Base-by-base conservation (phyloP, 2,329 filamentous ascomycete species). In the Phialocephala subalpina region DNA sequence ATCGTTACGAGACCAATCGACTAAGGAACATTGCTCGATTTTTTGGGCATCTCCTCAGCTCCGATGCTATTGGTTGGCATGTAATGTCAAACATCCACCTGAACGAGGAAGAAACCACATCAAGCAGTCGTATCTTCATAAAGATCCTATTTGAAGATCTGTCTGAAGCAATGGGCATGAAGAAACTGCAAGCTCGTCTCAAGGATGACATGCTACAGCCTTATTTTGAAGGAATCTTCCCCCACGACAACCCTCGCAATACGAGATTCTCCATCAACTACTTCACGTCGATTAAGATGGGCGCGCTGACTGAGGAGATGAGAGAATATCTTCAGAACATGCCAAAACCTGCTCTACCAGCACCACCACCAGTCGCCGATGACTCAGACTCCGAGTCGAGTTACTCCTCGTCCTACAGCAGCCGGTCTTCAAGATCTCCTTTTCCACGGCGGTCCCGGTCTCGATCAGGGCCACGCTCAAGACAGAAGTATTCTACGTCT, bases 261-360 rank as follows among this genome's bases (percentile, higher is more conserved):
- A 94, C 94, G 45, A 90, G 95, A 62, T 99, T 99, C 83, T 93
- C 94, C 59, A 97, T 99, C 89, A 99, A 99, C 81, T 99, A 97
- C 84, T 98, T 99, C 79, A 99, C 96, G 11, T 96, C 94, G 74
- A 97, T 99, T 74, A 94, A 94, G 65, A 97, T 99, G 92, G 96
- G 96, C 77, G 89, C 88, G 27, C 85, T 99, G 68, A 99, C 96
- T 1, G 96, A 99, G 77, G 92, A 94, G 71, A 97, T 97, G 93
- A 90, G 96, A 78, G 93, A 97, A 75, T 89, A 91, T 76, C 85
- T 99, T 64, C 92, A 94, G 77, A 97, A 94, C 75, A 88, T 97
- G 79, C 94, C 94, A 14, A 96, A 97, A 77, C 94, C 94, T 2
- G 86, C 91, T 1, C 82, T 92, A 27, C 92, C 92, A 6, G 88